Percentiles rank a stretch among this genome's conserved stretches.
Evolutionary conservation across 2,329 filamentous ascomycete genomes (phyloP).

Genomic region (Colletotrichum orbiculare): DNA sequence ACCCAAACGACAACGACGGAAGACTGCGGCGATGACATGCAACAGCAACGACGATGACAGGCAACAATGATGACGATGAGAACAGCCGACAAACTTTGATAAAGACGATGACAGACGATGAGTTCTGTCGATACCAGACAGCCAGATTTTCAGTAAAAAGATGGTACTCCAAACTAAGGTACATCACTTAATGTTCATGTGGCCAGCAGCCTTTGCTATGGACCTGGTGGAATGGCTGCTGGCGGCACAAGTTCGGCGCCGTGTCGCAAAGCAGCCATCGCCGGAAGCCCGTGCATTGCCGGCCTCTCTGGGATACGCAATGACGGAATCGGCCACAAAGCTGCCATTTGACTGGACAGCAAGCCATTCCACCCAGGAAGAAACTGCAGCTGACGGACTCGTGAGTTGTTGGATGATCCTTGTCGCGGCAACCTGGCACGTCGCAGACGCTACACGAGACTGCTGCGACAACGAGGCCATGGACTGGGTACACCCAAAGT

Average conservation of each 20-base stretch:
- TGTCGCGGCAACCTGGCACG: slow-evolving; percentile 10
- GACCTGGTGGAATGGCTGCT: neutral
- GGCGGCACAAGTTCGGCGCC: slow-evolving; percentile 18
- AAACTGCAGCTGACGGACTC: no score
- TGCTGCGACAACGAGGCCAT: neutral
- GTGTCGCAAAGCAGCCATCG: slow-evolving; percentile 9
- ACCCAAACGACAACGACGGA: no score
- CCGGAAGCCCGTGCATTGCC: slow-evolving; percentile 17
- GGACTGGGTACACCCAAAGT: neutral
- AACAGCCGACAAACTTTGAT: no score
- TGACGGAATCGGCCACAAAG: slow-evolving; percentile 31
- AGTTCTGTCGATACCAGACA: no score
- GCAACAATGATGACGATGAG: no score
- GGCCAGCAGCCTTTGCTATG: no score
- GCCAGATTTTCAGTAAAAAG: no score
- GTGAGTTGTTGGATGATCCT: neutral
- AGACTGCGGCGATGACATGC: no score
- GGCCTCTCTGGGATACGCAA: slow-evolving; percentile 33
- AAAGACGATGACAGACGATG: no score
- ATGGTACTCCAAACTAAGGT: no score
- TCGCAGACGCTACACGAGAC: neutral
- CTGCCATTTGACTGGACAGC: slow-evolving; percentile 24
- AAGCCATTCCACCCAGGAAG: slow-evolving; percentile 15
- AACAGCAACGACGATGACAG: no score
- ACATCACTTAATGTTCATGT: no score